Base-by-base conservation (phyloP, 2,329 filamentous ascomycete species). In the Calonectria multiphialidica region DNA sequence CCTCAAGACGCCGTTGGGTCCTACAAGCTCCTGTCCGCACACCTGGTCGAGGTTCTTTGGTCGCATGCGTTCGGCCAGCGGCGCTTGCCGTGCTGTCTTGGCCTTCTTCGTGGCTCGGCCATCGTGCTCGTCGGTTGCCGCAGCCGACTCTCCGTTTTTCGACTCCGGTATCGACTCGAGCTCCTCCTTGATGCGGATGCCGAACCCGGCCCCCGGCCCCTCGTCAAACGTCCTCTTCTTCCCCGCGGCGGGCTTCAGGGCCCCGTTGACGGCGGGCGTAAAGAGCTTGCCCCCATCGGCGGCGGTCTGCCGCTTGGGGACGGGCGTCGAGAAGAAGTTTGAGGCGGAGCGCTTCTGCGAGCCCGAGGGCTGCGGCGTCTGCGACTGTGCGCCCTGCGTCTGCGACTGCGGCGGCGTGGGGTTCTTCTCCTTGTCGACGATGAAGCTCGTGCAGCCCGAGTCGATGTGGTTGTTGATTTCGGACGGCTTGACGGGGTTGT, bases 401-500 rank as follows among this genome's bases (percentile, higher is more conserved):
- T 80, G 80, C 53, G 80, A 83, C 59, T 79, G 78, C 13, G 77
- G 77, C 21, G 77, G 77, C 66, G 81, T 76, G 5, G 78, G 83
- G 57, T 75, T 80, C 33, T 81, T 80, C 12, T 81, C 77, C 77
- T 86, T 80, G 71, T 92, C 90, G 81, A 93, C 86, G 74, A 97
- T 82, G 81, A 93, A 93, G 42, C 87, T 88, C 72, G 90, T 84
- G 86, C 96, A 98, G 75, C 90, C 90, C 35, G 95, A 96, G 85
- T 98, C 97, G 81, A 98, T 91, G 83, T 98, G 96, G 77, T 89
- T 89, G 85, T 98, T 98, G 87, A 98, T 98, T 76, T 93, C 90
- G 80, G 87, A 86, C 76, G 93, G 86, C 75, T 90, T 93, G 79
- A 97, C 94, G 68, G 88, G 87, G 78, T 93, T 93, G 80, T 90